phyloP scores from a whole-genome alignment of 2,329 filamentous ascomycete genomes.

The Fusarium compactum region DNA sequence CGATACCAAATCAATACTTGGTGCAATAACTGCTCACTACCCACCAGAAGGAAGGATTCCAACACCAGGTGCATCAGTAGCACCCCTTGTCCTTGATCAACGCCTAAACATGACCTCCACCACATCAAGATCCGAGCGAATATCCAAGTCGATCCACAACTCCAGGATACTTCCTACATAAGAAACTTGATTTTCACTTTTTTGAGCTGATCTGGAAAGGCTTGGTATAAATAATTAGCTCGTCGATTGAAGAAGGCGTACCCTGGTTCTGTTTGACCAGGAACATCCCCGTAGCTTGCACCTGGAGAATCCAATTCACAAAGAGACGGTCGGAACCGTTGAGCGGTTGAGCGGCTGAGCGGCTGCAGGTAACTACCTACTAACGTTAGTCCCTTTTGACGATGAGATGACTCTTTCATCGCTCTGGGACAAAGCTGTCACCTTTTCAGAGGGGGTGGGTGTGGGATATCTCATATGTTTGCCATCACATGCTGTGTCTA shows the following conservation, averaged over 20 bases:
- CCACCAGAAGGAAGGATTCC: slow-evolving; percentile 1
- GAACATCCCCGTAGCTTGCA: slow-evolving; percentile 30
- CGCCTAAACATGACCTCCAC: slow-evolving; percentile 9
- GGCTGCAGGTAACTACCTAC: slow-evolving; percentile 5
- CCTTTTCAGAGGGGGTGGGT: background rate
- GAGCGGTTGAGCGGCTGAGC: slow-evolving; percentile 1
- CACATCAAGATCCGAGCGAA: slow-evolving; percentile 17
- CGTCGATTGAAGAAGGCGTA: slow-evolving; percentile 26
- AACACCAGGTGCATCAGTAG: slow-evolving; percentile 1
- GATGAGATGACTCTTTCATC: slow-evolving; percentile 36
- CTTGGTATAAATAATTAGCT: slow-evolving; percentile 40
- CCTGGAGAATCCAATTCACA: slow-evolving; percentile 17
- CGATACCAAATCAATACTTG: background rate
- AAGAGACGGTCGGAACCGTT: background rate
- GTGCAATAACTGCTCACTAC: slow-evolving; percentile 1
- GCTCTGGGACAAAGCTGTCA: slow-evolving; percentile 7
- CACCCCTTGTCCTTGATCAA: slow-evolving; percentile 7
- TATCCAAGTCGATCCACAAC: slow-evolving; percentile 19
- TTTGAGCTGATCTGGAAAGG: slow-evolving; percentile 16
- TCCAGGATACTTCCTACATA: slow-evolving; percentile 12
- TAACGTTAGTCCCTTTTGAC: slow-evolving; percentile 18
- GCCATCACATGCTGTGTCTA: slow-evolving; percentile 7
- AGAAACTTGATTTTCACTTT: slow-evolving; percentile 42
- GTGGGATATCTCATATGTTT: slow-evolving; percentile 33
- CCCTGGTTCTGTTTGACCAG: slow-evolving; percentile 31